Evolutionary conservation across 768 basidiomycete genomes (phyloP).

Genomic region (Panaeolus cyanescens): DNA sequence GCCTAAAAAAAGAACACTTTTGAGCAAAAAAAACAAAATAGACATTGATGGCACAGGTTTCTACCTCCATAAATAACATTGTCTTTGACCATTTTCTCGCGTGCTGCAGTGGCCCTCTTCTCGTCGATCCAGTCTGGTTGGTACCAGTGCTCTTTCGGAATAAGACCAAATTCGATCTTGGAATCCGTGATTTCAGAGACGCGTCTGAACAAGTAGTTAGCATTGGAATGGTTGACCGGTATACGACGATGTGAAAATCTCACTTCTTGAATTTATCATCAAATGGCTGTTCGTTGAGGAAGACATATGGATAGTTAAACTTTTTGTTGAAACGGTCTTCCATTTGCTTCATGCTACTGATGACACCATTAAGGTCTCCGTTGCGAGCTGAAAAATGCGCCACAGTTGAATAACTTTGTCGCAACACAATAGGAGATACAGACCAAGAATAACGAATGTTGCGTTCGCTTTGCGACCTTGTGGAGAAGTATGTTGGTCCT

Average conservation of each 20-base stretch:
- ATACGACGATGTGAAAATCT: constrained; percentile 12
- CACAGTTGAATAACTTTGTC: background rate
- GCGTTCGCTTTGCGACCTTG: constrained; percentile 76
- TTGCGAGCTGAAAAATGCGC: constrained; percentile 48
- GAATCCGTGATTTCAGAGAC: constrained; percentile 61
- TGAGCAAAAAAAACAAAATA: constrained; percentile 1
- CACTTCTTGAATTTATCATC: constrained; percentile 71
- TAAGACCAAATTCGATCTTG: constrained; percentile 73
- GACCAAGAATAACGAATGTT: constrained; percentile 76
- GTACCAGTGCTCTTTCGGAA: constrained; percentile 76
- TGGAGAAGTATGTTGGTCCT: constrained; percentile 33
- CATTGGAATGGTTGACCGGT: constrained; percentile 5
- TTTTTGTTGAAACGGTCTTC: constrained; percentile 92
- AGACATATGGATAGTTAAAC: constrained; percentile 82
- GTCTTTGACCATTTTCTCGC: constrained; percentile 70
- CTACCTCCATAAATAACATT: constrained; percentile 70
- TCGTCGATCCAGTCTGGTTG: constrained; percentile 87
- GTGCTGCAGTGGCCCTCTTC: constrained; percentile 57
- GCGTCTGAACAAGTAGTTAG: constrained; percentile 36
- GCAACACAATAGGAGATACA: constrained; percentile 10
- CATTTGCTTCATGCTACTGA: constrained; percentile 70
- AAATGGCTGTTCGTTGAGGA: constrained; percentile 83
- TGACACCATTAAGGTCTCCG: constrained; percentile 57
- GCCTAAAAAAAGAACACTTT: constrained; percentile 40
- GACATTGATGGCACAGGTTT: constrained; percentile 9